Conservation (phyloP, 495 filamentous ascomycete genomes). For the Aspergillus avenaceus region DNA sequence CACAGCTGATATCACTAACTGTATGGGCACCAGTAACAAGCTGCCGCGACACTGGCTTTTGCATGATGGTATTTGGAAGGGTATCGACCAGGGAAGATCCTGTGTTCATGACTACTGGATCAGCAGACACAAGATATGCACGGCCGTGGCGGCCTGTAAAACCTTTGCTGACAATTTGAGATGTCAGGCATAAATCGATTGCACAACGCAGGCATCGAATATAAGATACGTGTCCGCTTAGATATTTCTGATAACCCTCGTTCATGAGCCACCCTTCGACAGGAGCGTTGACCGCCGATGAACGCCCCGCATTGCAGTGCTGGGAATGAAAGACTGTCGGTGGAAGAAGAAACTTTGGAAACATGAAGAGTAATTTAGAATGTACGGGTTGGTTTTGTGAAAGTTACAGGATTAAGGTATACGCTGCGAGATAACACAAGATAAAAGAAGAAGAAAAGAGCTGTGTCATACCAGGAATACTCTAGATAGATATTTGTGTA, state of each 20-base stretch:
- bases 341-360: constrained; percentile 51
- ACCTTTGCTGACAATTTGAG: constrained; percentile 83
- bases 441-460: too few species aligned
- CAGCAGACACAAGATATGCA: constrained; percentile 73
- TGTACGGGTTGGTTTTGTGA: too few species aligned
- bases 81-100: constrained; percentile 29
- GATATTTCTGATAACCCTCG: constrained; percentile 32
- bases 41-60: constrained; percentile 62
- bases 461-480: too few species aligned
- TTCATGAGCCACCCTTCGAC: constrained; percentile 8
- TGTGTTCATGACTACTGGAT: constrained; percentile 27
- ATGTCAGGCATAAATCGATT: constrained; percentile 67
- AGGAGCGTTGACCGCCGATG: constrained; percentile 13
- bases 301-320: constrained; percentile 22
- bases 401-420: too few species aligned
- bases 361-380: constrained; percentile 11
- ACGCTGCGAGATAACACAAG: too few species aligned
- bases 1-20: constrained; percentile 52
- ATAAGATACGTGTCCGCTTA: constrained; percentile 49
- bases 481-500: too few species aligned
- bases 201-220: constrained; percentile 73
- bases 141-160: constrained; percentile 94
- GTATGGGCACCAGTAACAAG: constrained; percentile 76
- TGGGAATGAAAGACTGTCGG: constrained; percentile 42
- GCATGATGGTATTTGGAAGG: constrained; percentile 53